Base-by-base conservation (phyloP, 805 yeast species). In the Ascoidea tarda region DNA sequence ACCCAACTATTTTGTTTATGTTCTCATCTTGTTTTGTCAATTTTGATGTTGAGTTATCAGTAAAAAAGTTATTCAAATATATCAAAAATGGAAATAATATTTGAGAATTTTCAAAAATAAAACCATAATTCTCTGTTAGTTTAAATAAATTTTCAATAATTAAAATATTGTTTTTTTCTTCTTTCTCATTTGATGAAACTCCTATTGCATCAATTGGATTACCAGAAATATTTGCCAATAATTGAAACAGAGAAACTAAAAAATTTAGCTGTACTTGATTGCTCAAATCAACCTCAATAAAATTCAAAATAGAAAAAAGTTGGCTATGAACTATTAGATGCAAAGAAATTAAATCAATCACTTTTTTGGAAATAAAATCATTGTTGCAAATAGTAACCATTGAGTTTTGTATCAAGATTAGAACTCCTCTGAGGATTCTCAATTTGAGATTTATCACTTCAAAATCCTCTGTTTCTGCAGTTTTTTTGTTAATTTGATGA, bases 361-460 rank as follows among this genome's bases (percentile, higher is more conserved):
- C 46, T 16, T 53, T 49, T 14, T 33, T 12, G 5, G 28, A 21
- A 21, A 72, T 65, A 5, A 61, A 51, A 5, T 54, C 59, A 33
- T 66, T 63, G 46, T 66, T 65, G 45, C 62, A 57, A 1, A 58
- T 32, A 16, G 56, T 55, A 5, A 68, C 69, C 1, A 73, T 67
- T 31, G 77, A 56, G 57, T 78, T 79, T 54, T 84, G 63, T 33
- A 71, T 63, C n/a, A 79, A 52, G n/a, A 80, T 55, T 1, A 77
- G 52, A 0, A 71, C 57, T 1, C 81, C 84, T 58, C 82, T 65
- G 3, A 73, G 52, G 2, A 72, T 55, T 47, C 83, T 63, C 5
- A 54, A 44, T 21, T 21, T 21, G 28, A 21, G 28, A 21, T 21
- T 21, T 21, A 21, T 21, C 28, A 21, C 28, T 21, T 21, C 28